phyloP scores from a whole-genome alignment of 179 eudicot genomes.

The Silene noctiflora region DNA sequence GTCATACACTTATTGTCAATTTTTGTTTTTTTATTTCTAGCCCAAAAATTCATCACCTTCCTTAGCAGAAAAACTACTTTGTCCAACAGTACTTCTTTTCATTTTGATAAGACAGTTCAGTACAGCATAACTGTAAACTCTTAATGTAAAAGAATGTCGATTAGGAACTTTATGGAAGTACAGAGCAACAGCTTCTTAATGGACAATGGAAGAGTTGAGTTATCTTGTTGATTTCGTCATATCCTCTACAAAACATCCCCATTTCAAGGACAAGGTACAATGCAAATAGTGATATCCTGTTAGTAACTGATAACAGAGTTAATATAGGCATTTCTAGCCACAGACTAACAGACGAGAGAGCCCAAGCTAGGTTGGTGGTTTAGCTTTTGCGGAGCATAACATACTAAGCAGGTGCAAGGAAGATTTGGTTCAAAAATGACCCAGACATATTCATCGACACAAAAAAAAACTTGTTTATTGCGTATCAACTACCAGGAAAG shows the following conservation, averaged over 20 bases:
- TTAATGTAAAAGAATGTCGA: not conserved
- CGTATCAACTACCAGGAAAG: not conserved
- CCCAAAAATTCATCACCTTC: constrained; percentile 6
- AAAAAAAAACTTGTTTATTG: too few species aligned
- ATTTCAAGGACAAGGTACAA: not conserved
- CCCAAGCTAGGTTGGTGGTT: not conserved
- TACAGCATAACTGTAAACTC: too few species aligned
- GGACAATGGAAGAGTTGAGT: not conserved
- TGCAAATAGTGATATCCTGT: not conserved
- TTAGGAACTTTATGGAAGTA: not conserved
- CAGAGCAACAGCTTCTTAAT: not conserved
- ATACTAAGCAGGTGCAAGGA: not conserved
- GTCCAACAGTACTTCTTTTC: not conserved
- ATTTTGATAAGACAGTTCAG: not conserved
- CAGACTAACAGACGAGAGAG: not conserved
- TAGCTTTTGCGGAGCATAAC: not conserved
- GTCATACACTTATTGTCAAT: not conserved
- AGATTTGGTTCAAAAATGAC: not conserved
- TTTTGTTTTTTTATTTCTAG: not conserved
- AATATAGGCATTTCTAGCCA: not conserved
- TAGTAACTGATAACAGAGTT: not conserved
- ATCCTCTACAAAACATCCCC: not conserved
- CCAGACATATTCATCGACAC: not conserved
- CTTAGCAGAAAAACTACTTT: too few species aligned
- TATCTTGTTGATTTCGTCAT: not conserved